These are phyloP conservation scores for Aspergillus felis DNA, from an alignment of 2,329 filamentous ascomycete genomes.

Conservation along the genomic window DNA sequence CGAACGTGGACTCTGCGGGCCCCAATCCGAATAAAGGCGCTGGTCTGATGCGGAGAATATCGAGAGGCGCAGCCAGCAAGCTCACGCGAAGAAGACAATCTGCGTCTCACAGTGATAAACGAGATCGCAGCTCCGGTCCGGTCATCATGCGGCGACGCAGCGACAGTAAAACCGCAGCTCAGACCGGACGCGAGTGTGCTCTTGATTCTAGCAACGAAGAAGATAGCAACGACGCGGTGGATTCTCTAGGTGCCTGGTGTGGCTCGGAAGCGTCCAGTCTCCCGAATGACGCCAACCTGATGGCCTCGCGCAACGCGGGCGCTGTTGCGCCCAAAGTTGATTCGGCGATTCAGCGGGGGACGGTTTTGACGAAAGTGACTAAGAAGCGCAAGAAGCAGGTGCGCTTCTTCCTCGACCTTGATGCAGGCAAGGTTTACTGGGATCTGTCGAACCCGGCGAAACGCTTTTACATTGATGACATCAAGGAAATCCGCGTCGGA, in stretches of 20 bases:
- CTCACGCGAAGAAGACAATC: constrained; percentile 70
- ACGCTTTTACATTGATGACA: constrained; percentile 89
- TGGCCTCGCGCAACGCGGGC: constrained; percentile 31
- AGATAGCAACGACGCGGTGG: constrained; percentile 44
- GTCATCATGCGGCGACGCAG: constrained; percentile 82
- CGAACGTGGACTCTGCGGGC: constrained; percentile 56
- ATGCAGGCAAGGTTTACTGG: constrained; percentile 85
- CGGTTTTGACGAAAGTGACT: constrained; percentile 74
- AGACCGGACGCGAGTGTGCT: constrained; percentile 47
- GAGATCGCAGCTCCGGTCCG: constrained; percentile 85
- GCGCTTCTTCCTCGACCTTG: constrained; percentile 73
- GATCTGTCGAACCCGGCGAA: constrained; percentile 74
- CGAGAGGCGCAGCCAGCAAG: constrained; percentile 70
- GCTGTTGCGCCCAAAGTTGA: constrained; percentile 67
- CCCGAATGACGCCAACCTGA: constrained; percentile 34
- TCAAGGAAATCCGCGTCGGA: constrained; percentile 82
- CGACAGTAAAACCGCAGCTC: constrained; percentile 75
- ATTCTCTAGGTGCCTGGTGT: constrained; percentile 40
- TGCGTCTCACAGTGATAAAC: constrained; percentile 69
- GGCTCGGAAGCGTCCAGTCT: constrained; percentile 38
- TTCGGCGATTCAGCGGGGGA: constrained; percentile 72
- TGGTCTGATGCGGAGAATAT: constrained; percentile 76
- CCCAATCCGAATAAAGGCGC: constrained; percentile 53
- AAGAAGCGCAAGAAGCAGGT: constrained; percentile 74
- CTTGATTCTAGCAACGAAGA: constrained; percentile 39